Base-by-base conservation (phyloP, 257 asterid genomes). In the Solanum pimpinellifolium region DNA sequence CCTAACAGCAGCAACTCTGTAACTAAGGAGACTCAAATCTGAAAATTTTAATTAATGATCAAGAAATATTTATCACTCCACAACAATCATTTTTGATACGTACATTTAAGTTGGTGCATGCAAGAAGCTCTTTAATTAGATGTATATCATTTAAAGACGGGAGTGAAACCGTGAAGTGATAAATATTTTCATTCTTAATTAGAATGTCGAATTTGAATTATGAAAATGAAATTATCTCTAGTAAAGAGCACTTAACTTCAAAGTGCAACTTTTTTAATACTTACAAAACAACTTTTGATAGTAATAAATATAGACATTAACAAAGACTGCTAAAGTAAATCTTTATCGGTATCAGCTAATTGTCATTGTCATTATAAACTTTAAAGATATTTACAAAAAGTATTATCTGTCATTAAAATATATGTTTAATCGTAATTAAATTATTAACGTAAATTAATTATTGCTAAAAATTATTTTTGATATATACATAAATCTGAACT, bases 151-250 rank as follows among this genome's bases (percentile, higher is more conserved):
- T 69, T 18, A 72, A 16, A 72, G 27, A 72, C 3, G 2, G 25
- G 0, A 27, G 7, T 9, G 1, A 1, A 31, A 8, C 0, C 10
- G 4, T 12, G 0, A 0, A n/a, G n/a, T 20, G 4, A 73, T 7
- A 9, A 33, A 1, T 35, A 35, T 73, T 37, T 33, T 5, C 2
- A 20, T 73, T 1, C 9, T 35, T 10, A 35, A 20, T 21, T 20
- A 37, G 18, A 20, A 5, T 5, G 18, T 37, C 2, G 0, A 21
- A 5, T 20, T 73, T 3, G 23, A 73, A 7, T 37, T 20, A 1
- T 73, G 10, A 21, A 0, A 37, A 20, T 2, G 25, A 37, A 73
- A 37, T 37, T 73, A 5, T 5, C 27, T 73, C 0, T 4, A 0
- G 9, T 73, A 73, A 35, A 3, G 2, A 18, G 9, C 9, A 23